These are phyloP conservation scores for Hysterangium stoloniferum DNA, from an alignment of 768 basidiomycete genomes.

Conservation along the genomic window DNA sequence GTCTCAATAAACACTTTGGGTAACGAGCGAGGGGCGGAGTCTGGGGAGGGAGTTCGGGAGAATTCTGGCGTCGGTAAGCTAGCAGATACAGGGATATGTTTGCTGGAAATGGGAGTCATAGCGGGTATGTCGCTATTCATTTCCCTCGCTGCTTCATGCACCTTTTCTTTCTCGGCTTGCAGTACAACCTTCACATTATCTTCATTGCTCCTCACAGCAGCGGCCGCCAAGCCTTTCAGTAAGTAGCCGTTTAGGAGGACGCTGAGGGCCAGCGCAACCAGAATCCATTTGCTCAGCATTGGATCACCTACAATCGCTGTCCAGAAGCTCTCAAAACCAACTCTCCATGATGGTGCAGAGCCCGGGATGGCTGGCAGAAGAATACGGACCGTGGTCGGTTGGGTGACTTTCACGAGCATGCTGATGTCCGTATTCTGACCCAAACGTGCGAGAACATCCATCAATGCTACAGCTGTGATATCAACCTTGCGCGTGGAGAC, in stretches of 20 bases:
- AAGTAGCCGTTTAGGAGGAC: constrained; percentile 90
- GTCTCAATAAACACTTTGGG: not conserved
- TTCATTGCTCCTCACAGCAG: constrained; percentile 21
- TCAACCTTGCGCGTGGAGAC: constrained; percentile 50
- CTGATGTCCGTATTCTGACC: constrained; percentile 26
- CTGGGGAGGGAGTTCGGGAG: constrained; percentile 16
- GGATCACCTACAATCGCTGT: constrained; percentile 90
- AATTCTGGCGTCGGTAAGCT: constrained; percentile 2
- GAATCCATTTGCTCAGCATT: constrained; percentile 90
- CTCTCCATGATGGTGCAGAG: constrained; percentile 30
- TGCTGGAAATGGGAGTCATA: not conserved
- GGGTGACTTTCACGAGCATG: constrained; percentile 55
- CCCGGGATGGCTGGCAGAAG: constrained; percentile 26
- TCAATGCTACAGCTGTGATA: constrained; percentile 44
- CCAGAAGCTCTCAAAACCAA: constrained; percentile 76
- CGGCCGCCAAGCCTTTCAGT: constrained; percentile 75
- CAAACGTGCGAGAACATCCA: constrained; percentile 33
- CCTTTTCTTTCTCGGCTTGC: not conserved
- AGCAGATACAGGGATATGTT: not conserved
- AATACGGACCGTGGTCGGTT: constrained; percentile 32
- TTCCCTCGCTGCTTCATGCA: constrained; percentile 13
- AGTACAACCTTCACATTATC: not conserved
- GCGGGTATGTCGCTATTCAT: not conserved
- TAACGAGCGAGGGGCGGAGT: not conserved
- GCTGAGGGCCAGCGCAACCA: constrained; percentile 75